phyloP scores from a whole-genome alignment of 2,329 filamentous ascomycete species.

The Hansfordia pulvinata region DNA sequence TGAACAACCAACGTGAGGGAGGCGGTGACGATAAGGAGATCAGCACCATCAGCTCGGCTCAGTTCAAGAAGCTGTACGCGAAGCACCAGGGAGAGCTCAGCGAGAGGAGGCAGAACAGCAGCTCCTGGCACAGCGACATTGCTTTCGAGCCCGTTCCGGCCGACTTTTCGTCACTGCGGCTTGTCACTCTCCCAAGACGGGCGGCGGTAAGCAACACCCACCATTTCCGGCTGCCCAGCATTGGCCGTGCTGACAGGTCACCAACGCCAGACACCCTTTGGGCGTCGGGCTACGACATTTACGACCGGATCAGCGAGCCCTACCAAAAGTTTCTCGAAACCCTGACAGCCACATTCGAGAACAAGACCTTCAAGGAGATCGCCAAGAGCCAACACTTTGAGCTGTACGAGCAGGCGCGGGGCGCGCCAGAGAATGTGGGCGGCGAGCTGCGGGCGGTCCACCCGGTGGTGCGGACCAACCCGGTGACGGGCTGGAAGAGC shows the following conservation, averaged over 20 bases:
- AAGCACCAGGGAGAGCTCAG: conserved; percentile 9
- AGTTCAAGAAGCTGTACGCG: conserved; percentile 27
- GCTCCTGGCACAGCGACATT: conserved; percentile 42
- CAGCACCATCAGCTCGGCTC: conserved; percentile 42
- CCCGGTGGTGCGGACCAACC: conserved; percentile 45
- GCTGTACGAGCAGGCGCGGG: conserved; percentile 20
- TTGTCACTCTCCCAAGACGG: conserved; percentile 40
- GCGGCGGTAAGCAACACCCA: too few species aligned
- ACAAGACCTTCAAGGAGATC: conserved; percentile 22
- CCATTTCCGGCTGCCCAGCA: too few species aligned
- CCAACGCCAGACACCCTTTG: conserved; percentile 43
- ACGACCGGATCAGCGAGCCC: conserved; percentile 36
- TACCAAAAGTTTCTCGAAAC: conserved; percentile 38
- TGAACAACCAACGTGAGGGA: conserved; percentile 38
- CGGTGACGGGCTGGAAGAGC: conserved; percentile 46
- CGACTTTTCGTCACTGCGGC: conserved; percentile 47
- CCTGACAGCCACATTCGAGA: conserved; percentile 32
- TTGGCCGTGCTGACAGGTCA: too few species aligned
- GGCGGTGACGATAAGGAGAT: conserved; percentile 39
- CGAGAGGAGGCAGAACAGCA: conserved; percentile 23
- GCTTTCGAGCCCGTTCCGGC: conserved; percentile 44
- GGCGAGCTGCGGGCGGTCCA: conserved; percentile 31
- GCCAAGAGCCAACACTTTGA: conserved; percentile 11
- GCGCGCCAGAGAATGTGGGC: conserved; percentile 31
- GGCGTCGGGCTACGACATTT: conserved; percentile 48